Conservation (phyloP, 1,284 basidiomycete species). For the Fomitopsis pinicola region DNA sequence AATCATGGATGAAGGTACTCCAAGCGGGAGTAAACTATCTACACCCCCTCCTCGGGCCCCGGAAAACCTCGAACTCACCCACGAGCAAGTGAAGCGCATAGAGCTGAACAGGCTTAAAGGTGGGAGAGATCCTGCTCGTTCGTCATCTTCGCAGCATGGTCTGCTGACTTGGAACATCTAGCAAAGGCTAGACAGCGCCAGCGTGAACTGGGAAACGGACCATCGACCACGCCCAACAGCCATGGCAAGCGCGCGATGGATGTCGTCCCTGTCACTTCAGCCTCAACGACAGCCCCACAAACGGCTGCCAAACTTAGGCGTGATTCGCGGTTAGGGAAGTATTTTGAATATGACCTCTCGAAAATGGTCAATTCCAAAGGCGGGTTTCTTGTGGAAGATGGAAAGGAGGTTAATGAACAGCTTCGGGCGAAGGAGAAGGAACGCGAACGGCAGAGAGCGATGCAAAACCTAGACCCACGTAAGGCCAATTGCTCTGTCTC, state of each 20-base stretch:
- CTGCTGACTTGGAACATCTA: conserved; percentile 28
- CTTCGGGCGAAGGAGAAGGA: conserved; percentile 69
- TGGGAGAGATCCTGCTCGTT: conserved; percentile 6
- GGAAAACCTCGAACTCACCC: conserved; percentile 26
- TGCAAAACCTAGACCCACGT: conserved; percentile 72
- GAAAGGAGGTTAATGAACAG: conserved; percentile 69
- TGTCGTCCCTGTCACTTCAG: conserved; percentile 46
- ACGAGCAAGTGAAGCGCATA: conserved; percentile 36
- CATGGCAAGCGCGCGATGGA: conserved; percentile 31
- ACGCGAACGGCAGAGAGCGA: conserved; percentile 64
- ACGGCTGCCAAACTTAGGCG: conserved; percentile 53
- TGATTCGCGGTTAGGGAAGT: conserved; percentile 74
- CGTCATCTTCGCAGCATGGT: conserved; percentile 18
- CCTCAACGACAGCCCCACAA: conserved; percentile 54
- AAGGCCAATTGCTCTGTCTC: conserved; percentile 25
- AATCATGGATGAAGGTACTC: conserved; percentile 17
- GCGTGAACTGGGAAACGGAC: conserved; percentile 41
- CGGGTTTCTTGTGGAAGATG: conserved; percentile 86
- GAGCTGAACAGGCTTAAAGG: conserved; percentile 41
- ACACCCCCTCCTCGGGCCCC: conserved; percentile 25
- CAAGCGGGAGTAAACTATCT: conserved; percentile 12
- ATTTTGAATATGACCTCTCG: conserved; percentile 95
- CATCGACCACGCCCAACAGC: conserved; percentile 37
- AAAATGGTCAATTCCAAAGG: conserved; percentile 96
- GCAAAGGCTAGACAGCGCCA: conserved; percentile 35